Conservation (phyloP, 129 eudicot species). For the Escallonia herrerae region DNA sequence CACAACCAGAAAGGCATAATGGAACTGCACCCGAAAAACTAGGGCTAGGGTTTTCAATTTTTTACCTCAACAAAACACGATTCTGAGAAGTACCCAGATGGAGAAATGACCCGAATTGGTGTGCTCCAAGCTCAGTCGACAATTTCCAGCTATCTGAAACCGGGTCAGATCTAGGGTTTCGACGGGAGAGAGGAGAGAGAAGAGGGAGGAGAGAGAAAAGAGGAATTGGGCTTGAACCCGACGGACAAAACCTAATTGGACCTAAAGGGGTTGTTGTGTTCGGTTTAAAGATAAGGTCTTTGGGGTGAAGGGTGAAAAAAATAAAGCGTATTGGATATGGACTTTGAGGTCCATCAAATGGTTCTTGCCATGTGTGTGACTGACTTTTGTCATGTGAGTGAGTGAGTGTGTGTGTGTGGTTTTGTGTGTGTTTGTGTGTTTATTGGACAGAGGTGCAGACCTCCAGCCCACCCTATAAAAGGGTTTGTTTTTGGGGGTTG, state of each 20-base stretch:
- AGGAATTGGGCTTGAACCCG: constrained; percentile 60
- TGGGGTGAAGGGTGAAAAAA: constrained; percentile 1
- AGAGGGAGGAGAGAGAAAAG: constrained; percentile 25
- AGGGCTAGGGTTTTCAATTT: background rate
- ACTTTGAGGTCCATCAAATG: constrained; percentile 49
- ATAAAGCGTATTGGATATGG: constrained; percentile 54
- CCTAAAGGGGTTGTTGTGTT: constrained; percentile 31
- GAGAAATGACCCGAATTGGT: background rate
- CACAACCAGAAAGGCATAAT: background rate
- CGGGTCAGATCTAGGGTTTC: constrained; percentile 42
- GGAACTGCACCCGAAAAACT: background rate
- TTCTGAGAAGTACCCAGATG: constrained; percentile 2
- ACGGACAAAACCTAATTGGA: constrained; percentile 32
- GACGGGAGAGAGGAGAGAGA: constrained; percentile 22
- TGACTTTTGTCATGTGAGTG: background rate
- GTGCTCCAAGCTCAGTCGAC: constrained; percentile 11
- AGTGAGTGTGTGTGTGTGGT: constrained; percentile 1
- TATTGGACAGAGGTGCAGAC: too few species aligned
- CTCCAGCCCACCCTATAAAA: constrained; percentile 20
- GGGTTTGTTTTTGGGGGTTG: background rate
- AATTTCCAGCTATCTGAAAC: constrained; percentile 13
- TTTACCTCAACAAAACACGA: constrained; percentile 16
- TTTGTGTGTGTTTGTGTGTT: background rate
- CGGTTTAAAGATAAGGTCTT: background rate
- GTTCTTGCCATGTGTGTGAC: too few species aligned